Evolutionary conservation across 148 eudicot species (phyloP).

Genomic region (Vaccinium corymbosum): DNA sequence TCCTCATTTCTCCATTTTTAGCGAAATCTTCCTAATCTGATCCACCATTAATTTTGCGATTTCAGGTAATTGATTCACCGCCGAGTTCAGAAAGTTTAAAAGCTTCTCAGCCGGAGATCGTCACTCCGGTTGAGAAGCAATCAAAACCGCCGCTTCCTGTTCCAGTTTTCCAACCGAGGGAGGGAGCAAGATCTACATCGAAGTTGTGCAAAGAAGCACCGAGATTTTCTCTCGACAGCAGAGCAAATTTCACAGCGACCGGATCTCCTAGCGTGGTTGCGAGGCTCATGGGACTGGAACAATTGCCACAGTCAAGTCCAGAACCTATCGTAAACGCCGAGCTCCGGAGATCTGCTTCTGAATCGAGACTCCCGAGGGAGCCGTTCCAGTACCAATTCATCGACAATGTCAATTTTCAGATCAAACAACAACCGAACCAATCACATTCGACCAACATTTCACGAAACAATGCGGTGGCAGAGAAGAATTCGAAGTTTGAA

Average conservation of each 20-base stretch:
- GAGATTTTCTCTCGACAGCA: conserved; percentile 64
- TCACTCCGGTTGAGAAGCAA: conserved; percentile 7
- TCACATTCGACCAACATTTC: conserved; percentile 10
- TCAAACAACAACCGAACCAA: conserved; percentile 18
- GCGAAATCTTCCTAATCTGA: not conserved
- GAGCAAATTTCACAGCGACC: conserved; percentile 8
- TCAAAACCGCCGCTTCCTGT: conserved; percentile 32
- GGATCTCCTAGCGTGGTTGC: conserved; percentile 88
- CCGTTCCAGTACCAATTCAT: conserved; percentile 34
- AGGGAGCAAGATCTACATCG: conserved; percentile 61
- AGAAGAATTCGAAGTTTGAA: conserved; percentile 15
- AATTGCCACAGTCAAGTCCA: conserved; percentile 24
- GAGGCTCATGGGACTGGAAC: conserved; percentile 88
- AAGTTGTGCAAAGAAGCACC: conserved; percentile 77
- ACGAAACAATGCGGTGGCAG: conserved; percentile 8
- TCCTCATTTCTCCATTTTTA: not conserved
- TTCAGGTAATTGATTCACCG: conserved; percentile 36
- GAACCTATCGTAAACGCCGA: conserved; percentile 39
- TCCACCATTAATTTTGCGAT: not conserved
- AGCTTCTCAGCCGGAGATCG: conserved; percentile 2
- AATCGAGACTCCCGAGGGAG: conserved; percentile 70
- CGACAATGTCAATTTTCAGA: conserved; percentile 20
- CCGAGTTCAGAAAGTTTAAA: conserved; percentile 24
- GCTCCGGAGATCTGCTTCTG: conserved; percentile 86
- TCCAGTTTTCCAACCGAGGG: conserved; percentile 39